Evolutionary conservation across 2,329 filamentous ascomycete genomes (phyloP).

Genomic region (Blastomyces gilchristii): DNA sequence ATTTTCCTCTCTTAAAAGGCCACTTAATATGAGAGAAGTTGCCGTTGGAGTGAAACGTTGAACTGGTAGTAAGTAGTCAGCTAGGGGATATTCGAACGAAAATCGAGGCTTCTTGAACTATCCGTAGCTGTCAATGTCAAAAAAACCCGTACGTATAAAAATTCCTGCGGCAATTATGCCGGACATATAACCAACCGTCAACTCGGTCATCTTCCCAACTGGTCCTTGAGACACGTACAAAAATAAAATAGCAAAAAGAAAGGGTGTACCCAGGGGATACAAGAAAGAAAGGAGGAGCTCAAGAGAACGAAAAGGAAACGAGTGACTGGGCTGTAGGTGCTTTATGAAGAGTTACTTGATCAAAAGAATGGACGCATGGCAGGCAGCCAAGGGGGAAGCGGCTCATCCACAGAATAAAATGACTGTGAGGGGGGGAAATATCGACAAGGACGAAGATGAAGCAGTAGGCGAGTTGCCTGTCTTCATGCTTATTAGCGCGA

Average conservation of each 20-base stretch:
- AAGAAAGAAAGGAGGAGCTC: neutral
- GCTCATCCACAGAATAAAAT: neutral
- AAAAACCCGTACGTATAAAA: constrained; percentile 21
- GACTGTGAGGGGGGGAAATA: neutral
- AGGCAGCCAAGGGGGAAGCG: neutral
- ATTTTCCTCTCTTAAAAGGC: constrained; percentile 29
- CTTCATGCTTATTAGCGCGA: neutral
- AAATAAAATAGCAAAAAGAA: neutral
- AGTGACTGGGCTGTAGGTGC: neutral
- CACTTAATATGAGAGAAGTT: constrained; percentile 29
- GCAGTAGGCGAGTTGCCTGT: neutral
- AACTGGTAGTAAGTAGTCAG: constrained; percentile 20
- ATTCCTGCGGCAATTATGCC: constrained; percentile 33
- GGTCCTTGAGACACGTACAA: neutral
- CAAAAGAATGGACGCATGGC: neutral
- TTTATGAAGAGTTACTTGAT: constrained; percentile 2
- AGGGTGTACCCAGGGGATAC: neutral
- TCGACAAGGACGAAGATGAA: neutral
- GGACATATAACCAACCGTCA: constrained; percentile 32
- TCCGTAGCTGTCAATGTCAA: neutral
- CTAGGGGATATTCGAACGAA: neutral
- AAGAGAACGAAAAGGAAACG: neutral
- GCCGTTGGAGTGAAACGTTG: constrained; percentile 30
- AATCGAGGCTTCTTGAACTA: neutral
- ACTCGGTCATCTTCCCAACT: constrained; percentile 9